A percentile compares a stretch with the other conserved stretches of the same genome.
phyloP scores from a whole-genome alignment of 179 eudicot genomes.

The Heliamphora pulchella region DNA sequence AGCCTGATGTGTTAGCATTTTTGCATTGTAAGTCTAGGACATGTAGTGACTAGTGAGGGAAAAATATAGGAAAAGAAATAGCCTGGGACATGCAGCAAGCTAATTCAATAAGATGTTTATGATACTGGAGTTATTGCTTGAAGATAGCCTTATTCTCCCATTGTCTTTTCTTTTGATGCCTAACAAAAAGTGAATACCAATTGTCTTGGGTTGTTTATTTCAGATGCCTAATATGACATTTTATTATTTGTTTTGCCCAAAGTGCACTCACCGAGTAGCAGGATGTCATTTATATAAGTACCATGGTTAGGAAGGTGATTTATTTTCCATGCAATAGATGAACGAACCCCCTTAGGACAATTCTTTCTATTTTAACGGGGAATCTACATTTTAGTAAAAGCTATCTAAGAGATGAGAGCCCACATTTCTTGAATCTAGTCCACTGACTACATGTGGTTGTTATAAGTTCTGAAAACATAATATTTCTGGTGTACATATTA shows the following conservation, averaged over 20 bases:
- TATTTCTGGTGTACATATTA: too few relatives aligned
- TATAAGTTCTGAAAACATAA: background rate
- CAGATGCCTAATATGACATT: slow-evolving; percentile 2
- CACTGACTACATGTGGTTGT: background rate
- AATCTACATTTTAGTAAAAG: background rate
- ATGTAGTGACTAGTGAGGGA: background rate
- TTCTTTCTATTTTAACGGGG: background rate
- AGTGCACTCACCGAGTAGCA: background rate
- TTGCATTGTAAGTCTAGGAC: background rate
- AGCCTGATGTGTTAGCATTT: background rate
- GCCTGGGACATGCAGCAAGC: background rate
- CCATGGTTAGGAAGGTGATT: background rate
- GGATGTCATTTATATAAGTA: background rate
- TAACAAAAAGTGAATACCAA: background rate
- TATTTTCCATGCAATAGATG: background rate
- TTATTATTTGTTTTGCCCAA: background rate
- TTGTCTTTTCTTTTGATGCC: too few relatives aligned
- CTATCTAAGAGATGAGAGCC: background rate
- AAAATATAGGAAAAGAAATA: background rate
- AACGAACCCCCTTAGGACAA: background rate
- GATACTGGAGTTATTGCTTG: background rate
- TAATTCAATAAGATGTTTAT: background rate
- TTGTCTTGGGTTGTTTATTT: background rate
- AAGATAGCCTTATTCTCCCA: background rate
- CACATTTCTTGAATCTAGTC: background rate